Percentiles rank a stretch among this genome's conserved stretches.
Evolutionary conservation across 1,284 basidiomycete species (phyloP).

Genomic region (Kwoniella shivajii): DNA sequence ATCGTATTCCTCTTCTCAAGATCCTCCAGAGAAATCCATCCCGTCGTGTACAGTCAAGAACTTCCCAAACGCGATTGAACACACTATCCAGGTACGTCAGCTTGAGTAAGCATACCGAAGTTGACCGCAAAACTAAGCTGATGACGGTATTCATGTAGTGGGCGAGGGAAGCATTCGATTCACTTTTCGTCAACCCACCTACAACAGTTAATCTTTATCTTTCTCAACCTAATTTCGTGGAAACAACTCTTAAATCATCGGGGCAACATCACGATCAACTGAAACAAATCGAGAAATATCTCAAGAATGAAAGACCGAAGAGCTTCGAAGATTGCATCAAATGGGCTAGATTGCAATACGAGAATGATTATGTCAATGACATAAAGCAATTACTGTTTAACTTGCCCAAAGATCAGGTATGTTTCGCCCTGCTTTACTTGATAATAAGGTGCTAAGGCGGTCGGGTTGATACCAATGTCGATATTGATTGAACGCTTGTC

Average conservation of each 20-base stretch:
- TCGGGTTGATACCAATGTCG: no score
- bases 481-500: neutral
- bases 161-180: constrained; percentile 92
- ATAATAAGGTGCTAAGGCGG: neutral
- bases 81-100: constrained; percentile 87
- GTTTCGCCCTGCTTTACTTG: constrained; percentile 9
- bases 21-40: constrained; percentile 97
- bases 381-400: constrained; percentile 93
- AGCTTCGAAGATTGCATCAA: constrained; percentile 97
- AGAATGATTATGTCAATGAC: constrained; percentile 90
- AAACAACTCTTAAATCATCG: constrained; percentile 84
- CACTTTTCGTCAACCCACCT: constrained; percentile 88
- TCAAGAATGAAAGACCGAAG: constrained; percentile 89
- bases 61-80: constrained; percentile 97
- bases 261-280: constrained; percentile 89
- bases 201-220: constrained; percentile 96
- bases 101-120: neutral
- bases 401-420: constrained; percentile 83
- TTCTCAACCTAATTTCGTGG: constrained; percentile 93
- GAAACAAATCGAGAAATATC: constrained; percentile 84
- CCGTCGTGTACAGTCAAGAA: constrained; percentile 99
- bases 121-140: constrained; percentile 15
- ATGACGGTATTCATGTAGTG: constrained; percentile 62
- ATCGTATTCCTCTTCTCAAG: constrained; percentile 97
- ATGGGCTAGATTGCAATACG: constrained; percentile 96